phyloP scores from a whole-genome alignment of 2,329 filamentous ascomycete species.

The Seiridium cupressi region DNA sequence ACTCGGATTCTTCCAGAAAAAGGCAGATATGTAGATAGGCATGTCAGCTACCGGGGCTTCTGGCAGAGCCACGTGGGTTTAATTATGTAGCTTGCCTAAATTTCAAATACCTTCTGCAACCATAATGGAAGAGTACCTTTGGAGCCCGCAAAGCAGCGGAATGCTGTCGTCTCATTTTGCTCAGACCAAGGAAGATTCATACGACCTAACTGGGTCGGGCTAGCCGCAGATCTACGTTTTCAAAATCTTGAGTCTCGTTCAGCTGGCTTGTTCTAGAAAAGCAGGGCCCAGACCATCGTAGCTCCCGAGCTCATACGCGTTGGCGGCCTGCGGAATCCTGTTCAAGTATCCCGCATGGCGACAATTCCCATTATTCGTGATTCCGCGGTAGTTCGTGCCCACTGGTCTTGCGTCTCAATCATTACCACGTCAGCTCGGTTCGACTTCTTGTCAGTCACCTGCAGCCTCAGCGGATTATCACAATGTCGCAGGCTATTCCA shows the following conservation, averaged over 20 bases:
- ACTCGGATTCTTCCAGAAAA: not conserved
- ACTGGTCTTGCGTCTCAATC: not conserved
- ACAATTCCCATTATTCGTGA: not conserved
- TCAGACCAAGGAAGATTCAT: too few relatives aligned
- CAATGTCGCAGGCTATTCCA: conserved; percentile 35
- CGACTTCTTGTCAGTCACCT: not conserved
- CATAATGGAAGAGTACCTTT: too few relatives aligned
- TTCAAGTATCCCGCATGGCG: not conserved
- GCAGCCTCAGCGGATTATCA: conserved; percentile 2
- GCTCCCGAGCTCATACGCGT: not conserved
- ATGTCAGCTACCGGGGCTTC: not conserved
- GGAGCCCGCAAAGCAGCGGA: too few relatives aligned
- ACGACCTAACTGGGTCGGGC: not conserved
- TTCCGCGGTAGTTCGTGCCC: not conserved
- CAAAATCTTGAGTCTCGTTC: not conserved
- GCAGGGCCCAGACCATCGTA: not conserved
- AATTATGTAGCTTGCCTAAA: too few relatives aligned
- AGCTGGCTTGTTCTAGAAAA: not conserved
- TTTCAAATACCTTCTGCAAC: too few relatives aligned
- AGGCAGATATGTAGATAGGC: not conserved
- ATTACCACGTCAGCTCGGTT: not conserved
- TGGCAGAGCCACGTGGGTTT: too few relatives aligned
- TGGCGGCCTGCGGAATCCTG: not conserved
- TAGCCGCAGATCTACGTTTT: not conserved
- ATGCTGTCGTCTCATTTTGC: too few relatives aligned